Evolutionary conservation across 192 early-diverging fungal species (phyloP).

Genomic region (Coemansia sp.): DNA sequence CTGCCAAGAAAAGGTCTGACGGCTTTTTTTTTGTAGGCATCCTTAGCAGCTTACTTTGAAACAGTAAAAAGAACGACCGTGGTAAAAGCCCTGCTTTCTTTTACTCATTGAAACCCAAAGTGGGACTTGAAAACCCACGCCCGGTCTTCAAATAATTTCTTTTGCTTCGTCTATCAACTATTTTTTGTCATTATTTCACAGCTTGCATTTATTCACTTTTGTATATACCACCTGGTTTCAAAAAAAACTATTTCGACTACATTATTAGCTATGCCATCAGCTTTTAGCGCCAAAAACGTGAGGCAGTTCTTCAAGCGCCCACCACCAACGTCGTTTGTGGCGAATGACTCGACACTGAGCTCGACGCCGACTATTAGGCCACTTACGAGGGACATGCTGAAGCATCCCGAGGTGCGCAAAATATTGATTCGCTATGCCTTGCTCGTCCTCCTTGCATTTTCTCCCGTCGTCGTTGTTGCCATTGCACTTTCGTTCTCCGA

Average conservation of each 20-base stretch:
- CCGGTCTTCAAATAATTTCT: neutral
- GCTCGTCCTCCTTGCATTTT: constrained; percentile 15
- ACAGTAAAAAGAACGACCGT: constrained; percentile 10
- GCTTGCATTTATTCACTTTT: neutral
- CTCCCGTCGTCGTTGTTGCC: constrained; percentile 35
- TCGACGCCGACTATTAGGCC: constrained; percentile 7
- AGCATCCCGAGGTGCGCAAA: constrained; percentile 9
- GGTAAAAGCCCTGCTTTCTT: neutral
- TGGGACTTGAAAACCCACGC: neutral
- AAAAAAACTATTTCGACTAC: neutral
- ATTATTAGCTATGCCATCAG: neutral
- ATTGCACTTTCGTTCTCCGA: constrained; percentile 33
- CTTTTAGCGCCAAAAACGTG: neutral
- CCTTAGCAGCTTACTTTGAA: neutral
- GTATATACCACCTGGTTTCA: neutral
- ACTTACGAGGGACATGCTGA: neutral
- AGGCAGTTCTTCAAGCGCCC: neutral
- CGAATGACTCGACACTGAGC: neutral
- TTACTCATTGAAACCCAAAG: neutral
- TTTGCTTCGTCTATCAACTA: neutral
- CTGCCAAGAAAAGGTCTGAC: neutral
- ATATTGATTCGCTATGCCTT: constrained; percentile 1
- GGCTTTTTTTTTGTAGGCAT: constrained; percentile 1
- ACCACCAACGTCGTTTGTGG: neutral
- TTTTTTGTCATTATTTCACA: constrained; percentile 3